A percentile compares a stretch with the other conserved stretches of the same genome.
phyloP scores from a whole-genome alignment of 345 rosid species.

The Eucalyptus fibrosa region DNA sequence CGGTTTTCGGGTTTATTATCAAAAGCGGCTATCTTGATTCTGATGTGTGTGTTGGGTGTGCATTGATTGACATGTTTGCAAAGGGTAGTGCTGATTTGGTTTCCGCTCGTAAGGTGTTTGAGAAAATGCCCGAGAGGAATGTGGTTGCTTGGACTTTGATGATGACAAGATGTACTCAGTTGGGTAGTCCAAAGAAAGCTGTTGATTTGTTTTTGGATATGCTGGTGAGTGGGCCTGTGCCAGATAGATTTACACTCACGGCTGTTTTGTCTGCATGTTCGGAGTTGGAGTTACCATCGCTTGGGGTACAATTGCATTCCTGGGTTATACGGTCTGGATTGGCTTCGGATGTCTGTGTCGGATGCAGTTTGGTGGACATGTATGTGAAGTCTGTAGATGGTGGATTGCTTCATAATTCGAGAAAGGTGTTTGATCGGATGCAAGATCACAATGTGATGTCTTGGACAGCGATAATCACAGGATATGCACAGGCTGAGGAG shows the following conservation, averaged over 20 bases:
- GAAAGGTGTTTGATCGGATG: background rate
- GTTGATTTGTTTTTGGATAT: background rate
- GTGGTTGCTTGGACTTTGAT: background rate
- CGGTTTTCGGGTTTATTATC: background rate
- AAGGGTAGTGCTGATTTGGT: background rate
- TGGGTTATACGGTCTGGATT: background rate
- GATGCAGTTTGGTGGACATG: background rate
- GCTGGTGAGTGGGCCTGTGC: constrained; percentile 14
- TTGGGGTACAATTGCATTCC: constrained; percentile 8
- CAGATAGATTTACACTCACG: constrained; percentile 49
- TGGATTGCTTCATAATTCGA: background rate
- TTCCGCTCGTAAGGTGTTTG: background rate
- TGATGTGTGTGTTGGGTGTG: background rate
- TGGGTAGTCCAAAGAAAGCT: background rate
- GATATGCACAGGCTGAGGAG: background rate
- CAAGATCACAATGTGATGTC: background rate
- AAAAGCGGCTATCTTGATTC: background rate
- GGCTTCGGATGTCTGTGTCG: background rate
- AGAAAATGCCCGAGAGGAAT: background rate
- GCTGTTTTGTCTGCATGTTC: constrained; percentile 53
- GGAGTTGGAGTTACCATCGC: constrained; percentile 16
- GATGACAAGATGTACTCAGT: background rate
- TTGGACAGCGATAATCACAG: background rate
- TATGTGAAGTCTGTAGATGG: background rate
- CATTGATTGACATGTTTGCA: background rate